phyloP scores from a whole-genome alignment of 257 asterid species.

The Parsonsia alboflavescens region DNA sequence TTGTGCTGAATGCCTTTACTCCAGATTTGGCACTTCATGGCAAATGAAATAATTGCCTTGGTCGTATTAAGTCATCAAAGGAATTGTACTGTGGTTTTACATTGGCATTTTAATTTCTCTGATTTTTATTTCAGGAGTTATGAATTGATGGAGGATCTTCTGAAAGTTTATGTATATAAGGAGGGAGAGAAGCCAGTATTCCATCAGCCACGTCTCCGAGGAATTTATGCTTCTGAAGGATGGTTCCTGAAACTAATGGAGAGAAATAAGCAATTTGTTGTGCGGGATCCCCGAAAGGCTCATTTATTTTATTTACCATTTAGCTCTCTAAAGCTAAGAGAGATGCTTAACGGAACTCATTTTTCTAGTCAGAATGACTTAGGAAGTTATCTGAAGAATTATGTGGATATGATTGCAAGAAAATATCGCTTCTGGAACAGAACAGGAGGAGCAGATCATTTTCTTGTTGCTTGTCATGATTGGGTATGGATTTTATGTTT shows the following conservation, averaged over 20 bases:
- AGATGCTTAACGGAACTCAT: conserved; percentile 21
- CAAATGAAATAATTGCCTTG: conserved; percentile 3
- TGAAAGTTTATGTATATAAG: conserved; percentile 49
- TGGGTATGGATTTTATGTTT: conserved; percentile 42
- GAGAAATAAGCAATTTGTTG: conserved; percentile 42
- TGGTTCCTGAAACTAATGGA: conserved; percentile 66
- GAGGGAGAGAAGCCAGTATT: conserved; percentile 61
- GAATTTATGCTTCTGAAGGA: conserved; percentile 67
- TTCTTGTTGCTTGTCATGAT: conserved; percentile 64
- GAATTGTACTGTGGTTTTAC: not conserved
- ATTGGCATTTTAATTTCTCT: not conserved
- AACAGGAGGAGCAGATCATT: conserved; percentile 53
- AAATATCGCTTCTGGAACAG: conserved; percentile 57
- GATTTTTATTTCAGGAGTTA: conserved; percentile 49
- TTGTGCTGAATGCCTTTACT: not conserved
- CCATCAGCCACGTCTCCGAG: conserved; percentile 45
- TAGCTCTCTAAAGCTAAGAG: conserved; percentile 42
- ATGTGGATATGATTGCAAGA: conserved; percentile 27
- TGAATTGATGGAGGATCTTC: conserved; percentile 47
- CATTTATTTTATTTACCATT: conserved; percentile 57
- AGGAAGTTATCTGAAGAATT: conserved; percentile 34
- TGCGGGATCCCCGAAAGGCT: conserved; percentile 45
- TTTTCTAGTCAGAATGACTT: conserved; percentile 26
- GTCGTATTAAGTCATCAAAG: not conserved
- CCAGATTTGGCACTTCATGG: not conserved